These are phyloP conservation scores for Tetrapisispora nanseiensis DNA, from an alignment of 805 yeast genomes.

Conservation along the genomic window DNA sequence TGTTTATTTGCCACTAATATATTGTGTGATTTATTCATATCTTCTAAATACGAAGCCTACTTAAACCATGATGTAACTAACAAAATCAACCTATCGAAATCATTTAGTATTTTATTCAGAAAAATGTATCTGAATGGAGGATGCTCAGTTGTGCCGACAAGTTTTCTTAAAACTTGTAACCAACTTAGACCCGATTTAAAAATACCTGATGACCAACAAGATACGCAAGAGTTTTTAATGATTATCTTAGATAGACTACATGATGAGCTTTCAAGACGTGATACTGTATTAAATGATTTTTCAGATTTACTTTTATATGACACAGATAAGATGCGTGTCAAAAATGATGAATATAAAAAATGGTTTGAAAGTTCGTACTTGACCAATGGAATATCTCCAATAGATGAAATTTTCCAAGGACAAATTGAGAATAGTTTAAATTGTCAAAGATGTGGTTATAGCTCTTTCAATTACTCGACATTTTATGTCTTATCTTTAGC, in stretches of 20 bases:
- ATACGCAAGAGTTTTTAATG: slow-evolving; percentile 67
- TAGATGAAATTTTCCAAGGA: slow-evolving; percentile 60
- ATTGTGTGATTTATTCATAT: slow-evolving; percentile 41
- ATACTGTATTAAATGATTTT: slow-evolving; percentile 30
- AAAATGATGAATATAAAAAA: slow-evolving; percentile 42
- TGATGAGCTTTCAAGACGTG: slow-evolving; percentile 45
- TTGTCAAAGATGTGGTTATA: slow-evolving; percentile 57
- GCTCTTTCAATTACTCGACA: slow-evolving; percentile 49
- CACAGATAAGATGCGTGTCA: slow-evolving; percentile 17
- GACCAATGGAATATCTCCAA: slow-evolving; percentile 56
- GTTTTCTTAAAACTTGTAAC: slow-evolving; percentile 45
- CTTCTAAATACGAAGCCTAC: slow-evolving; percentile 36
- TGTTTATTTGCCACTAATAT: slow-evolving; percentile 46
- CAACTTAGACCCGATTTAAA: slow-evolving; percentile 52
- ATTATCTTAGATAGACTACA: slow-evolving; percentile 59
- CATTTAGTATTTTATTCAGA: slow-evolving; percentile 44
- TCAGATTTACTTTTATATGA: slow-evolving; percentile 32
- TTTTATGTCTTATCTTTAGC: slow-evolving; percentile 57
- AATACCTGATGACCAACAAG: slow-evolving; percentile 72
- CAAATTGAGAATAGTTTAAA: slow-evolving; percentile 55
- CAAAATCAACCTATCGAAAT: slow-evolving; percentile 34
- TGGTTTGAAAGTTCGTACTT: slow-evolving; percentile 49
- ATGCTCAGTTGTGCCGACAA: slow-evolving; percentile 53
- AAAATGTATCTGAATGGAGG: slow-evolving; percentile 53
- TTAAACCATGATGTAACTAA: slow-evolving; percentile 23